phyloP scores from a whole-genome alignment of 2,329 filamentous ascomycete species.

The Colletotrichum orbiculare region DNA sequence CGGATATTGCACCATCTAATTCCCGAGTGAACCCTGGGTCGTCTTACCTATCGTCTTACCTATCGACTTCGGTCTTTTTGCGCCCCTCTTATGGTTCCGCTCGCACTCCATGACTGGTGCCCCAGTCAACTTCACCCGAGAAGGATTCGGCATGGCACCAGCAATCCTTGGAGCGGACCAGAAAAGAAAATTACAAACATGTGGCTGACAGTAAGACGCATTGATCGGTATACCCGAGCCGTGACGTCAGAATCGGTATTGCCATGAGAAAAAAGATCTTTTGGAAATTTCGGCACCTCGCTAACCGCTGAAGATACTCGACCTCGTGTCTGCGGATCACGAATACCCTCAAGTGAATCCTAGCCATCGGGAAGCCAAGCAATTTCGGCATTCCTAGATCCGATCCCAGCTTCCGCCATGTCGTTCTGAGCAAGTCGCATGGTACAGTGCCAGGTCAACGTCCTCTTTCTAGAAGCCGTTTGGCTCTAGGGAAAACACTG shows the following conservation, averaged over 20 bases:
- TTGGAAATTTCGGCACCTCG: too few species aligned
- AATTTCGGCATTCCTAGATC: too few species aligned
- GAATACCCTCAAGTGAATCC: too few species aligned
- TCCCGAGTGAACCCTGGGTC: background rate
- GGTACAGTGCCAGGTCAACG: too few species aligned
- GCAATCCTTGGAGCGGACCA: background rate
- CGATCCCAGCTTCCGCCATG: too few species aligned
- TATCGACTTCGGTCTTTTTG: background rate
- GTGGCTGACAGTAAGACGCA: slow-evolving; percentile 1
- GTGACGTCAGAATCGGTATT: slow-evolving; percentile 26
- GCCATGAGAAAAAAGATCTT: background rate
- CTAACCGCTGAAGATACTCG: too few species aligned
- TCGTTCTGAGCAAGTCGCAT: too few species aligned
- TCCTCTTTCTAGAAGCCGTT: too few species aligned
- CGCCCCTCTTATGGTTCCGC: slow-evolving; percentile 12
- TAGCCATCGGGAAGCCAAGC: too few species aligned
- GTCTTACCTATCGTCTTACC: slow-evolving; percentile 3
- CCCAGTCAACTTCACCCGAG: slow-evolving; percentile 3
- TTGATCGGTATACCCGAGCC: background rate
- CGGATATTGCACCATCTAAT: background rate
- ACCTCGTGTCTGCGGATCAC: too few species aligned
- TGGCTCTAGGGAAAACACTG: too few species aligned
- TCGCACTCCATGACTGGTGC: slow-evolving; percentile 12
- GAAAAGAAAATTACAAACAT: background rate
- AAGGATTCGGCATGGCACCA: slow-evolving; percentile 7